Evolutionary conservation across 164 flowering plant species (phyloP).

Genomic region (Chloranthus sessilifolius): DNA sequence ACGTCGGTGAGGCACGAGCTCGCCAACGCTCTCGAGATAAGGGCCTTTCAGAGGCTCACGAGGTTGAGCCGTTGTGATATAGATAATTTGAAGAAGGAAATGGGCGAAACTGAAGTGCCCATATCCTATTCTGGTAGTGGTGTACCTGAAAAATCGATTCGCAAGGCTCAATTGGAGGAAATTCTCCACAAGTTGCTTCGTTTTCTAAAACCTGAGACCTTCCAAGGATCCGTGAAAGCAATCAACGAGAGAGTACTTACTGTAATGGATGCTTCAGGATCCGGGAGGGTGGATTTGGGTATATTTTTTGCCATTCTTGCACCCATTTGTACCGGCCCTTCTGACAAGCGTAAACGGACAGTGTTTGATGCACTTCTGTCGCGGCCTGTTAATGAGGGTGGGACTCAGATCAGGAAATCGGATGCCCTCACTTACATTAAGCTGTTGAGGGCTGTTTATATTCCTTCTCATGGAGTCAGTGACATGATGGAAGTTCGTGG

Average conservation of each 20-base stretch:
- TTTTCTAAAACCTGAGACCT: conserved; percentile 85
- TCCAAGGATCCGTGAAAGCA: conserved; percentile 89
- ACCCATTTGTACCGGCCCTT: conserved; percentile 70
- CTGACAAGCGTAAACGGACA: conserved; percentile 69
- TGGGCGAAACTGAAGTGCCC: conserved; percentile 71
- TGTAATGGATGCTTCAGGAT: conserved; percentile 63
- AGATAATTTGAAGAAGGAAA: conserved; percentile 77
- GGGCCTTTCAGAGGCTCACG: conserved; percentile 85
- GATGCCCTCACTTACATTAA: conserved; percentile 74
- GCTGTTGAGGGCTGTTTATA: conserved; percentile 66
- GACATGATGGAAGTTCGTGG: conserved; percentile 84
- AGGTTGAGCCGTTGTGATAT: conserved; percentile 70
- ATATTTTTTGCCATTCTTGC: conserved; percentile 87
- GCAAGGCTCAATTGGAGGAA: conserved; percentile 79
- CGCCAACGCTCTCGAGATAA: conserved; percentile 67
- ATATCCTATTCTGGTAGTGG: conserved; percentile 87
- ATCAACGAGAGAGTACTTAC: conserved; percentile 80
- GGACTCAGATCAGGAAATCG: conserved; percentile 48
- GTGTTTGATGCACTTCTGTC: conserved; percentile 89
- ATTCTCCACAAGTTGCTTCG: conserved; percentile 61
- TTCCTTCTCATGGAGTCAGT: conserved; percentile 68
- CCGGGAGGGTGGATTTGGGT: conserved; percentile 87
- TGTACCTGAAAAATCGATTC: conserved; percentile 72
- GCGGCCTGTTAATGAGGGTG: conserved; percentile 78
- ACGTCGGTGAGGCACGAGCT: conserved; percentile 66